These are phyloP conservation scores for Beta lomatogona DNA, from an alignment of 179 eudicot genomes.

Conservation along the genomic window DNA sequence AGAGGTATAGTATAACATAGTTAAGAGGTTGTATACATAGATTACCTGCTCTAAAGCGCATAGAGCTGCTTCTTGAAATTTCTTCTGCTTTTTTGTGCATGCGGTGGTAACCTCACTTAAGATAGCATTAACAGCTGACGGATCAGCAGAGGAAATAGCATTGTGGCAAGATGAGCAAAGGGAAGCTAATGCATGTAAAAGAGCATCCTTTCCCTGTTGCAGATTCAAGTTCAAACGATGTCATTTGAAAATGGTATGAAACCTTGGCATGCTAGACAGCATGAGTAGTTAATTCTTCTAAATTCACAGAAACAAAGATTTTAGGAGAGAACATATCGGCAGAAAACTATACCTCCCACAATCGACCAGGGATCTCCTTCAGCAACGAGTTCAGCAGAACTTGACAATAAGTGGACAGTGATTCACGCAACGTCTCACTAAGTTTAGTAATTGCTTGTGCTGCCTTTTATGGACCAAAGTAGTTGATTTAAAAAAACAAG, in stretches of 20 bases:
- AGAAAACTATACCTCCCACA: constrained; percentile 78
- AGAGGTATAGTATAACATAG: background rate
- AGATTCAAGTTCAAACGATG: constrained; percentile 16
- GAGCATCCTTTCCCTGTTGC: constrained; percentile 84
- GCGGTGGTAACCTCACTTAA: constrained; percentile 66
- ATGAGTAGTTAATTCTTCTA: background rate
- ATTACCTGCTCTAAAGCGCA: constrained; percentile 82
- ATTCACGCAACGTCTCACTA: constrained; percentile 75
- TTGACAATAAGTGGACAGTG: constrained; percentile 59
- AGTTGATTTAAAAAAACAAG: background rate
- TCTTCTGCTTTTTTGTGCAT: constrained; percentile 76
- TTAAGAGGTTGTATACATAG: background rate
- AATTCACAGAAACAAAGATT: background rate
- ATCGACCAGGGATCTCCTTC: constrained; percentile 93
- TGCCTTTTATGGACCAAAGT: constrained; percentile 50
- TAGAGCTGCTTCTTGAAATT: constrained; percentile 85
- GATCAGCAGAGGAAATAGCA: constrained; percentile 64
- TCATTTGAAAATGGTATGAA: background rate
- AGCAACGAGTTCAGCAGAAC: constrained; percentile 67
- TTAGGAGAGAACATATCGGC: constrained; percentile 8
- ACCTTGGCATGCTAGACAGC: background rate
- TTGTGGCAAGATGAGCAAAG: constrained; percentile 76
- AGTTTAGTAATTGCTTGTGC: constrained; percentile 79
- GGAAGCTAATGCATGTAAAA: constrained; percentile 75
- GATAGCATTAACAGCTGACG: constrained; percentile 60